Conservation (phyloP, 176 grass and related monocot genomes). For the Carex littledalei region DNA sequence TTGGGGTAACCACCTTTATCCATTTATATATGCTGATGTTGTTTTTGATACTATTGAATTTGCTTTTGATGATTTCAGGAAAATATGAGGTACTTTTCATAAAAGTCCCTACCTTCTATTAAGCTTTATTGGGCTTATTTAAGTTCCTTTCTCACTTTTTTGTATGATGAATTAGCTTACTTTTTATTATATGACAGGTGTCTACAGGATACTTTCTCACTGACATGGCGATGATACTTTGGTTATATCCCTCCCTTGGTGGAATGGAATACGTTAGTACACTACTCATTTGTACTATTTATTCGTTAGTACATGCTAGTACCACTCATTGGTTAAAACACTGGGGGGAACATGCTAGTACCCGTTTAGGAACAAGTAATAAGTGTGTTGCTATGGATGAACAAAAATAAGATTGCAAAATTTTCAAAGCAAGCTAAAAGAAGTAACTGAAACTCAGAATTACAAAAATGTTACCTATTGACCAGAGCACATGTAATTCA, state of each 20-base stretch:
- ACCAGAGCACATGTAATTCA: background rate
- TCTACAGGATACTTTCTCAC: conserved; percentile 90
- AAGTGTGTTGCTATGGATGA: background rate
- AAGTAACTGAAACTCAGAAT: background rate
- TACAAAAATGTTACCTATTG: background rate
- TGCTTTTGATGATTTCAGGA: too few relatives aligned
- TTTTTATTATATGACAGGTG: conserved; percentile 50
- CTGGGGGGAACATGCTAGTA: background rate
- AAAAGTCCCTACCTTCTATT: background rate
- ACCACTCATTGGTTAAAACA: background rate
- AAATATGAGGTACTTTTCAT: too few relatives aligned
- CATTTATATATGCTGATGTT: background rate
- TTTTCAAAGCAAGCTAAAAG: background rate
- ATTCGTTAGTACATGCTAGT: background rate
- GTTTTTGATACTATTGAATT: too few relatives aligned
- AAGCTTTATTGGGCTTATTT: conserved; percentile 7
- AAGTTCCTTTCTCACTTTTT: conserved; percentile 26
- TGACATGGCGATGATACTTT: conserved; percentile 90
- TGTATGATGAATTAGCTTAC: background rate
- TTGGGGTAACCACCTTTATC: conserved; percentile 5
- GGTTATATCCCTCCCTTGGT: conserved; percentile 86
- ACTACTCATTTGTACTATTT: background rate
- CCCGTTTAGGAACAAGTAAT: background rate
- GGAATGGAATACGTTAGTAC: conserved; percentile 96
- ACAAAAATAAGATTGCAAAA: background rate